phyloP scores from a whole-genome alignment of 352 stramenopile genomes.

The Blastocystis sp. region DNA sequence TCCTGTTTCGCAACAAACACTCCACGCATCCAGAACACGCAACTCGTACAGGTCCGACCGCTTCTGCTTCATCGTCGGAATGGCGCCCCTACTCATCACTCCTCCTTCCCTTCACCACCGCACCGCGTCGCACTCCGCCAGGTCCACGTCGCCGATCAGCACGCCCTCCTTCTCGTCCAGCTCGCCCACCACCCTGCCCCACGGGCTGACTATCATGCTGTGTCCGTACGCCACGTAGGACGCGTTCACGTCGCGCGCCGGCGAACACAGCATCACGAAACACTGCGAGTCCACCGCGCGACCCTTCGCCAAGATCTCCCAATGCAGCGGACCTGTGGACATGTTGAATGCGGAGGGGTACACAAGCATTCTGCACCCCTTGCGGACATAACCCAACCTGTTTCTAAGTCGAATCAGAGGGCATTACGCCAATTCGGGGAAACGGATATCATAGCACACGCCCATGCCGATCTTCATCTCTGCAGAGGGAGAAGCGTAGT shows the following conservation, averaged over 20 bases:
- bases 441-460: slow-evolving; percentile 99
- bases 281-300: slow-evolving; percentile 87
- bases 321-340: slow-evolving; percentile 92
- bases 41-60: slow-evolving; percentile 65
- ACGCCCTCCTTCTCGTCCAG: slow-evolving; percentile 65
- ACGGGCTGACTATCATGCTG: slow-evolving; percentile 50
- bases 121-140: slow-evolving; percentile 26
- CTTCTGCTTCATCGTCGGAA: slow-evolving; percentile 60
- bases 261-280: slow-evolving; percentile 91
- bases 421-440: slow-evolving; percentile 94
- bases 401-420: neutral
- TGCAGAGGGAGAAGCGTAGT: slow-evolving; percentile 76
- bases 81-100: slow-evolving; percentile 21
- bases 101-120: neutral
- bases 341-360: slow-evolving; percentile 88
- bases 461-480: slow-evolving; percentile 88
- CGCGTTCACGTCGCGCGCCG: slow-evolving; percentile 83
- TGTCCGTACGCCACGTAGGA: slow-evolving; percentile 67
- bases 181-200: slow-evolving; percentile 52
- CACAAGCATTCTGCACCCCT: slow-evolving; percentile 80
- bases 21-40: slow-evolving; percentile 12
- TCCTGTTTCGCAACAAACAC: slow-evolving; percentile 47
- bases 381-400: slow-evolving; percentile 77
- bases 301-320: slow-evolving; percentile 93
- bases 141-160: slow-evolving; percentile 49